Conservation (phyloP, 2,329 filamentous ascomycete species). For the Leptographium radiaticola region DNA sequence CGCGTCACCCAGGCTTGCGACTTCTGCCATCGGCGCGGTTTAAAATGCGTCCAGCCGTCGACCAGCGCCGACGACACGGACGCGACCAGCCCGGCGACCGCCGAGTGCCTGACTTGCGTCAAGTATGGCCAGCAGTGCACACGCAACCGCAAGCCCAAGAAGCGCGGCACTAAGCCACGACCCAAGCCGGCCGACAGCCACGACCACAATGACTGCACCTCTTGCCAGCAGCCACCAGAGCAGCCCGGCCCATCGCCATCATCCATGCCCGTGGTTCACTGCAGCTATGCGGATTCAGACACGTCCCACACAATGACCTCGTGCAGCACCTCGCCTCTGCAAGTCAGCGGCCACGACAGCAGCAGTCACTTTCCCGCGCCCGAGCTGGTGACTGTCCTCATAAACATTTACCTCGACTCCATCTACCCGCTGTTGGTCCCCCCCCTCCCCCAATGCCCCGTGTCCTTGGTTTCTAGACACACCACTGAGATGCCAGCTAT, state of each 20-base stretch:
- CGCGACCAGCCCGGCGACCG: background rate
- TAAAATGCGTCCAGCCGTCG: slow-evolving; percentile 3
- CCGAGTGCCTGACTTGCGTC: slow-evolving; percentile 3
- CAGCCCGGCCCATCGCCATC: no score
- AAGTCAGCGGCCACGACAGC: background rate
- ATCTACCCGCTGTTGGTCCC: slow-evolving; percentile 2
- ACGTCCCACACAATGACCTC: no score
- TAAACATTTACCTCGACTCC: slow-evolving; percentile 4
- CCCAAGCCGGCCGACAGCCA: background rate
- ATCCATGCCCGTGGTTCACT: no score
- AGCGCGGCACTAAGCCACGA: slow-evolving; percentile 4
- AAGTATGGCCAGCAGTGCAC: slow-evolving; percentile 5
- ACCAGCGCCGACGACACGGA: background rate
- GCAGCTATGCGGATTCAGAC: no score
- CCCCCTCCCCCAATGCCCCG: background rate
- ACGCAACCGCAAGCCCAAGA: slow-evolving; percentile 3
- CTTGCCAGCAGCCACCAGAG: background rate
- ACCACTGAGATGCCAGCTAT: background rate
- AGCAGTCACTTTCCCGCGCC: background rate
- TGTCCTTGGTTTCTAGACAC: background rate
- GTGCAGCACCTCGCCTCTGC: background rate
- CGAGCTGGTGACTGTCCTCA: background rate
- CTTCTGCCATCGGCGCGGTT: slow-evolving; percentile 8
- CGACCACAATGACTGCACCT: background rate
- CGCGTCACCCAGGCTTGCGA: slow-evolving; percentile 8